Conservation (phyloP, 352 stramenopile genomes). For the Globisporangium emineosum region DNA sequence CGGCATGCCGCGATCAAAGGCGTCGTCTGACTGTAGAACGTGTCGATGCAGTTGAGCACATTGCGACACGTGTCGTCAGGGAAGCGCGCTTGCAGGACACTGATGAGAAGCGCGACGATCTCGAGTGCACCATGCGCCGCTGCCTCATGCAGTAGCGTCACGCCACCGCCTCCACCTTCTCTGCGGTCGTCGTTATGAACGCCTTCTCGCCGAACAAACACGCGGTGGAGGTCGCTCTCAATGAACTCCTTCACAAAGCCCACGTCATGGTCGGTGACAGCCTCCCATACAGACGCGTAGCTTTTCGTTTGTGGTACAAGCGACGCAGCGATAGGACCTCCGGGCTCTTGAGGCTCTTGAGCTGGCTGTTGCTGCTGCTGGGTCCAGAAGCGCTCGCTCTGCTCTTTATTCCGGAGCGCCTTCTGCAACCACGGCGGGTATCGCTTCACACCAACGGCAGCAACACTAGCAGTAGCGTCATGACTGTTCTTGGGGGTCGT, state of each 20-base stretch:
- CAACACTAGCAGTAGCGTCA: neutral
- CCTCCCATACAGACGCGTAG: constrained; percentile 36
- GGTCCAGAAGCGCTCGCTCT: constrained; percentile 35
- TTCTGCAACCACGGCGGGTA: constrained; percentile 71
- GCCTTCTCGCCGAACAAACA: constrained; percentile 36
- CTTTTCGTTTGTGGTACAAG: neutral
- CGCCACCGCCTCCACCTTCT: constrained; percentile 9
- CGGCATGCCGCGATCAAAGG: constrained; percentile 58
- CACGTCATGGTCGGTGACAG: constrained; percentile 34
- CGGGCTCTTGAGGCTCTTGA: neutral
- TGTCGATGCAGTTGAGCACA: constrained; percentile 51
- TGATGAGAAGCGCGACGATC: constrained; percentile 33
- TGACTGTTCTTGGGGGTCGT: neutral
- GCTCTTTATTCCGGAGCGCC: constrained; percentile 37
- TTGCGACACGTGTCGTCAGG: constrained; percentile 23
- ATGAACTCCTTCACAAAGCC: constrained; percentile 28
- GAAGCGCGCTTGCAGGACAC: constrained; percentile 33
- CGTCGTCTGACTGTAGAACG: constrained; percentile 43
- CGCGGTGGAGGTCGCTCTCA: constrained; percentile 24
- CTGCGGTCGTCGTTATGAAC: constrained; percentile 1
- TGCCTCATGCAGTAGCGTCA: constrained; percentile 56
- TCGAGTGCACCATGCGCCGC: constrained; percentile 34
- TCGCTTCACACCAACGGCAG: constrained; percentile 20
- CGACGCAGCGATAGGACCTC: too few relatives aligned
- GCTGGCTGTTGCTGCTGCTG: constrained; percentile 14